These are phyloP conservation scores for Kodamaea derodonti DNA, from an alignment of 1,139 yeast species.

Conservation along the genomic window DNA sequence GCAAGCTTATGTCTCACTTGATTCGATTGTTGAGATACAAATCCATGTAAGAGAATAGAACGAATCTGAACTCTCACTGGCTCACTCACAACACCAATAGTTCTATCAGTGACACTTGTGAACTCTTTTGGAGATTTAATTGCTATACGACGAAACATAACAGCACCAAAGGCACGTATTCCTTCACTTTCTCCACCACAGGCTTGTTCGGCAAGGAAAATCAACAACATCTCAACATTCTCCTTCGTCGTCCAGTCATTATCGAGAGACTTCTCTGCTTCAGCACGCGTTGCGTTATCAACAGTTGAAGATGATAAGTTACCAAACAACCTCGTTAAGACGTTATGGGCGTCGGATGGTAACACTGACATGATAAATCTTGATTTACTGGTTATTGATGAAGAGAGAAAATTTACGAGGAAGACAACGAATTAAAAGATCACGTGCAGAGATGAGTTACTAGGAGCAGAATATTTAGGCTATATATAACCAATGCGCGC, in stretches of 20 bases:
- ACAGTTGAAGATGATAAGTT: conserved; percentile 79
- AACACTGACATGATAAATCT: conserved; percentile 45
- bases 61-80: conserved; percentile 64
- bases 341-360: conserved; percentile 58
- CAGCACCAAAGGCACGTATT: conserved; percentile 71
- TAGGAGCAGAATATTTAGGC: not conserved
- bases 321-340: conserved; percentile 55
- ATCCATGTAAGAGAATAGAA: conserved; percentile 65
- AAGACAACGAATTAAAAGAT: not conserved
- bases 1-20: conserved; percentile 86
- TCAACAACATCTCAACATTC: conserved; percentile 63
- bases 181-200: conserved; percentile 53
- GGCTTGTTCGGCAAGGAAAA: conserved; percentile 82
- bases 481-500: no score
- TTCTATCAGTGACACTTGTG: conserved; percentile 66
- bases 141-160: conserved; percentile 82
- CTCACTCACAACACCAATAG: conserved; percentile 65
- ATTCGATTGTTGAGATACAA: conserved; percentile 58
- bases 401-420: conserved; percentile 1
- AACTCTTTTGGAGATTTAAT: conserved; percentile 67
- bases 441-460: conserved; percentile 2
- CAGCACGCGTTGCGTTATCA: conserved; percentile 68
- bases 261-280: conserved; percentile 74
- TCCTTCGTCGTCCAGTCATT: conserved; percentile 68
- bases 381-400: not conserved